Base-by-base conservation (phyloP, 768 basidiomycete species). In the Pulveroboletus ravenelii region DNA sequence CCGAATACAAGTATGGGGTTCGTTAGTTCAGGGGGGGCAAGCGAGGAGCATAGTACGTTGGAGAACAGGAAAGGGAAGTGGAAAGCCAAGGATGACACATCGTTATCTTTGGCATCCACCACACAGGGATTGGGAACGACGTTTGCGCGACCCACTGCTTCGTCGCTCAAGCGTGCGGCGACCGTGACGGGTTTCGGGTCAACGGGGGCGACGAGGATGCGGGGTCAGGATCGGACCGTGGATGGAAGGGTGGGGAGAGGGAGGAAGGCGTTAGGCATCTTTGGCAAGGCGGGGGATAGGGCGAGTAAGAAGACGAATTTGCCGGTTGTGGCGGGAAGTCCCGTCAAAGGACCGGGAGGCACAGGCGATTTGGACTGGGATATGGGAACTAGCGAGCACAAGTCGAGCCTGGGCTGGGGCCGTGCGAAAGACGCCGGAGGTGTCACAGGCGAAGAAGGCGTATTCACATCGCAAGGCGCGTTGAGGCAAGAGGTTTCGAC, bases 1-100 rank as follows among this genome's bases (percentile, higher is more conserved):
- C 85, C 87, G 1, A 85, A 77, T 47, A 85, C 85, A 3, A 86
- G 81, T 49, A 67, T 88, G 71, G 87, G 85, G 30, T 86, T 88
- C 63, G 77, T 79, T 46, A 59, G 58, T 5, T 43, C 38, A 13
- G 52, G 73, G 20, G 55, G 40, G 4, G 23, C 13, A 6, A 46
- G 39, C 29, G 54, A 53, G 4, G 57, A 41, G 5, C 37, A 47
- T 0, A 37, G 27, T 17, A 42, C 29, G 14, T n/a, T 29, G 15
- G 62, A 54, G 15, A 18, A 46, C 2, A 10, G 10, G 5, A 57
- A 48, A 30, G 57, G 55, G n/a, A 64, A 64, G 23, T 30, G 50
- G 18, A 59, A 57, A 18, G 53, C 62, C 17, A 63, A 51, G 39
- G 63, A 64, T 14, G 68, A 67, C 15, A 5, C 48, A 17, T 57